Conservation (phyloP, 805 yeast genomes). For the Blastobotrys americana region DNA sequence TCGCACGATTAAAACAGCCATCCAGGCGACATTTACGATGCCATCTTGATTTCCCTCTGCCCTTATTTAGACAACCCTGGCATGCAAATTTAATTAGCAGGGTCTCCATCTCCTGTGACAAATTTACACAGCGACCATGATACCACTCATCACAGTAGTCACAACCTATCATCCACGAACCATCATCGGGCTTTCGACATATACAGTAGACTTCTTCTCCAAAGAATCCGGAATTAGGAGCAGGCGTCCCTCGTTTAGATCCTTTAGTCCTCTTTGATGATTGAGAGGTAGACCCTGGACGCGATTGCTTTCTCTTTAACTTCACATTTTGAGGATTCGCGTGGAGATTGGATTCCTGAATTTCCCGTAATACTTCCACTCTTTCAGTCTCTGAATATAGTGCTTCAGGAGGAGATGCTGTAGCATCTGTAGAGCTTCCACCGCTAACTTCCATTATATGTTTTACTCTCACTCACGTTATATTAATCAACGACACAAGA, state of each 20-base stretch:
- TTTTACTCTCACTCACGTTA: too few relatives aligned
- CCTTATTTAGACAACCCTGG: conserved; percentile 46
- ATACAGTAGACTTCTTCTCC: conserved; percentile 44
- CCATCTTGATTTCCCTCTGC: conserved; percentile 45
- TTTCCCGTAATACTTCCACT: not conserved
- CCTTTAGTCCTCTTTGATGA: not conserved
- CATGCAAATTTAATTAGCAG: conserved; percentile 64
- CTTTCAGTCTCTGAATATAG: conserved; percentile 2
- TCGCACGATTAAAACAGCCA: conserved; percentile 50
- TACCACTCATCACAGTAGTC: conserved; percentile 96
- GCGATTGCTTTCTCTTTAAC: not conserved
- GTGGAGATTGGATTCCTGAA: conserved; percentile 5
- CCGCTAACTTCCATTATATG: too few relatives aligned
- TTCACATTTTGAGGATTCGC: conserved; percentile 4
- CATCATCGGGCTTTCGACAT: conserved; percentile 72
- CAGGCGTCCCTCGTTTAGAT: not conserved
- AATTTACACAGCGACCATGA: conserved; percentile 70
- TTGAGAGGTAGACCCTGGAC: too few relatives aligned
- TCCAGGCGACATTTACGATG: conserved; percentile 64
- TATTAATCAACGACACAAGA: too few relatives aligned
- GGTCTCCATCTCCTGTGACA: conserved; percentile 44
- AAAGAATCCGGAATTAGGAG: not conserved
- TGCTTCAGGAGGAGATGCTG: conserved; percentile 5
- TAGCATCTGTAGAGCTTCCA: conserved; percentile 5
- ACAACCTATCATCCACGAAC: conserved; percentile 85